Evolutionary conservation across 495 filamentous ascomycete species (phyloP).

Genomic region (Talaromyces adpressus): DNA sequence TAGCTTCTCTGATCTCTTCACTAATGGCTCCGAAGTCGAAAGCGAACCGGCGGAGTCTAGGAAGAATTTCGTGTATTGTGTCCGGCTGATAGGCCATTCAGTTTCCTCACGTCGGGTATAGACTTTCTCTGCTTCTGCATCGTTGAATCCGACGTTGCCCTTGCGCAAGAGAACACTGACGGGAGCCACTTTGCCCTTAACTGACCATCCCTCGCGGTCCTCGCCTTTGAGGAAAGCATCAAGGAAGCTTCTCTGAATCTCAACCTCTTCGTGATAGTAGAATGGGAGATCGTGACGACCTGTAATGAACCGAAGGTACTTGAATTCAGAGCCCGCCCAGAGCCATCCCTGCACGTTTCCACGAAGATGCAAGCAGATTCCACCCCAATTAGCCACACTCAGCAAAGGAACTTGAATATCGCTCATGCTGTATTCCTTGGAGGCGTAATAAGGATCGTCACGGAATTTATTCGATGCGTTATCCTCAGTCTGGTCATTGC

Average conservation of each 20-base stretch:
- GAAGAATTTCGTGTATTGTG: constrained; percentile 50
- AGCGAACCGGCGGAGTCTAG: constrained; percentile 18
- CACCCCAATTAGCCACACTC: constrained; percentile 60
- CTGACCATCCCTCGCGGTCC: constrained; percentile 50
- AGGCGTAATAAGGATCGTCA: constrained; percentile 55
- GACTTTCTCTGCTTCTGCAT: constrained; percentile 45
- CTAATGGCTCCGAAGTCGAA: background rate
- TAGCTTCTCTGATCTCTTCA: constrained; percentile 23
- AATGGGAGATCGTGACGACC: constrained; percentile 67
- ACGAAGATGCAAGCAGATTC: constrained; percentile 54
- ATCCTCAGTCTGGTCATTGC: constrained; percentile 53
- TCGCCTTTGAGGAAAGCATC: constrained; percentile 62
- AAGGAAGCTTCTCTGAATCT: constrained; percentile 57
- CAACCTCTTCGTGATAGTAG: constrained; percentile 59
- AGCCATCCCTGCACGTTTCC: constrained; percentile 60
- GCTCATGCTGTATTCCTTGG: constrained; percentile 52
- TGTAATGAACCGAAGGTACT: constrained; percentile 60
- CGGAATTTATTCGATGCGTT: constrained; percentile 47
- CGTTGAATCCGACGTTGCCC: constrained; percentile 56
- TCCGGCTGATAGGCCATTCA: constrained; percentile 59
- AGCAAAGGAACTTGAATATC: constrained; percentile 58
- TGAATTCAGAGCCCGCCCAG: constrained; percentile 51
- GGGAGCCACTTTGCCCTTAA: constrained; percentile 43
- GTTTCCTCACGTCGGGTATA: constrained; percentile 46
- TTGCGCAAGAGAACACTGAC: constrained; percentile 53